Evolutionary conservation across 805 yeast genomes (phyloP).

Genomic region (Isabelozyma gotoi): DNA sequence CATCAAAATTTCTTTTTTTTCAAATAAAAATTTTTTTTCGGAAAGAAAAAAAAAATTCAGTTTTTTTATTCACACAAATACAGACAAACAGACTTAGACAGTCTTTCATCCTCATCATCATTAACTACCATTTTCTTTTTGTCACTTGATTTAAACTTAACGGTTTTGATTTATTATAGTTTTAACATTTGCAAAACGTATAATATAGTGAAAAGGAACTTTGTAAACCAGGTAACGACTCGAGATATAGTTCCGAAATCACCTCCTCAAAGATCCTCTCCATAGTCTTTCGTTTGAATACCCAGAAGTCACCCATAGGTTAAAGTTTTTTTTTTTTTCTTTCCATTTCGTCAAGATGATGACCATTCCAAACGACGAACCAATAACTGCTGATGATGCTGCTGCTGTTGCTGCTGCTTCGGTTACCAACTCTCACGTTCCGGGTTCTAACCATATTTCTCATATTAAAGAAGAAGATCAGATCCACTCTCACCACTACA

Average conservation of each 20-base stretch:
- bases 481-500: constrained; percentile 9
- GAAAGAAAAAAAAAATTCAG: no score
- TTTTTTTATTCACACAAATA: background rate
- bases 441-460: background rate
- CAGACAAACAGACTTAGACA: background rate
- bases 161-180: background rate
- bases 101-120: background rate
- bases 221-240: no score
- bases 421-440: constrained; percentile 8
- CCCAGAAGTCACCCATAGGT: no score
- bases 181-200: background rate
- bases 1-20: background rate
- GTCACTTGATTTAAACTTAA: background rate
- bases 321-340: no score
- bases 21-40: background rate
- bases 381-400: constrained; percentile 4
- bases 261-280: no score
- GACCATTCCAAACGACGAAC: constrained; percentile 3
- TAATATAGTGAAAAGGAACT: no score
- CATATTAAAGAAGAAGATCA: constrained; percentile 10
- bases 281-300: background rate
- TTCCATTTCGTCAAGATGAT: background rate
- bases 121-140: background rate
- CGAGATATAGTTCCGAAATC: no score
- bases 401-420: constrained; percentile 23